A percentile compares a stretch with the other conserved stretches of the same genome.
Evolutionary conservation across 2,329 filamentous ascomycete genomes (phyloP).

Genomic region (Ophiostoma ips): DNA sequence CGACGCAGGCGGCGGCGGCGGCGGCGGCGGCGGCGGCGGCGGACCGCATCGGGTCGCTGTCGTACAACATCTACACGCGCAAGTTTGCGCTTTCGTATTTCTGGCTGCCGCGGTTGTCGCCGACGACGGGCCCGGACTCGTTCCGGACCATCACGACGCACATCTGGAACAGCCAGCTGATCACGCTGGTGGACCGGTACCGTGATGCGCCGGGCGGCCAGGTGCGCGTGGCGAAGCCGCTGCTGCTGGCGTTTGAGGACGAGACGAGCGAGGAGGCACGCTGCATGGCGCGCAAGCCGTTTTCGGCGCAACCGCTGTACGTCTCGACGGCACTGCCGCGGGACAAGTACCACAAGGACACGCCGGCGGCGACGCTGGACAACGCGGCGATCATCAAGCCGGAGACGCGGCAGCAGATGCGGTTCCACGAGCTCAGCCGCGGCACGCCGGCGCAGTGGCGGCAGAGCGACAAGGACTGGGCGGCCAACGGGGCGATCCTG

Average conservation of each 20-base stretch:
- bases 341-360: background rate
- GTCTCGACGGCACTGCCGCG: background rate
- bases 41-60: slow-evolving; percentile 6
- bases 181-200: slow-evolving; percentile 10
- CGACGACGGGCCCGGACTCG: background rate
- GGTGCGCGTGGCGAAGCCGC: slow-evolving; percentile 8
- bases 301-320: slow-evolving; percentile 10
- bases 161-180: slow-evolving; percentile 14
- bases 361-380: background rate
- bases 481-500: slow-evolving; percentile 4
- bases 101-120: slow-evolving; percentile 5
- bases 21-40: too few species aligned
- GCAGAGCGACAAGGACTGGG: slow-evolving; percentile 11
- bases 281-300: slow-evolving; percentile 1
- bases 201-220: slow-evolving; percentile 5
- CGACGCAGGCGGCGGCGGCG: too few species aligned
- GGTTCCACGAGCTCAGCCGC: slow-evolving; percentile 5
- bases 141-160: slow-evolving; percentile 5
- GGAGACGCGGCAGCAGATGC: background rate
- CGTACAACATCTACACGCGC: slow-evolving; percentile 12
- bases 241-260: slow-evolving; percentile 12
- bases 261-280: slow-evolving; percentile 3
- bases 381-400: background rate
- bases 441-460: slow-evolving; percentile 5
- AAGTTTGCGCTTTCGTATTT: slow-evolving; percentile 8